phyloP scores from a whole-genome alignment of 1,284 basidiomycete species.

The Phylloporus sp. region DNA sequence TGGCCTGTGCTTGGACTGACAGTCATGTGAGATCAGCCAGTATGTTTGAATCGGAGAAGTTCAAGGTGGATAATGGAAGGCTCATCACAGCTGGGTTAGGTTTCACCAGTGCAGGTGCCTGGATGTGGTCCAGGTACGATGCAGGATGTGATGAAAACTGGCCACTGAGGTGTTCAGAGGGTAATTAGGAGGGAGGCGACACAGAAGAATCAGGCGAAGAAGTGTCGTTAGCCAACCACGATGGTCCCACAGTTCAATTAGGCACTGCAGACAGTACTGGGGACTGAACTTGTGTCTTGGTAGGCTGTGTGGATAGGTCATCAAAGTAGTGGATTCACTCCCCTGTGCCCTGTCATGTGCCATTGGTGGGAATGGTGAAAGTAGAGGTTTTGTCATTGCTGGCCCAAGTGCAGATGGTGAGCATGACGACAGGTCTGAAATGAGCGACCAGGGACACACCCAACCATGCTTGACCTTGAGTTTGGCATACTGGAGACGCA shows the following conservation, averaged over 20 bases:
- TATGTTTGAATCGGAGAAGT: slow-evolving; percentile 29
- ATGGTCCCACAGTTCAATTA: slow-evolving; percentile 16
- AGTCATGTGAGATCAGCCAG: slow-evolving; percentile 30
- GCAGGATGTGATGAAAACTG: too few relatives aligned
- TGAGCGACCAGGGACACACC: slow-evolving; percentile 44
- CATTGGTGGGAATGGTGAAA: slow-evolving; percentile 64
- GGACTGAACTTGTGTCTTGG: slow-evolving; percentile 10
- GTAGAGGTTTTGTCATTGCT: slow-evolving; percentile 79
- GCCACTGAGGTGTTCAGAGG: slow-evolving; percentile 8
- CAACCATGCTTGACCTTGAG: slow-evolving; percentile 82
- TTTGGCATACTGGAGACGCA: slow-evolving; percentile 75
- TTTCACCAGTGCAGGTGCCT: not conserved
- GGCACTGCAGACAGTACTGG: slow-evolving; percentile 1
- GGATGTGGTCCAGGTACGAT: too few relatives aligned
- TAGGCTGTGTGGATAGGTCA: not conserved
- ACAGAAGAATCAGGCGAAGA: slow-evolving; percentile 8
- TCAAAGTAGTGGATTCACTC: slow-evolving; percentile 13
- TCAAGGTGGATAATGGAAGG: slow-evolving; percentile 15
- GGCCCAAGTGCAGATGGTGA: not conserved
- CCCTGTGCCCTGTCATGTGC: slow-evolving; percentile 14
- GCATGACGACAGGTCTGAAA: not conserved
- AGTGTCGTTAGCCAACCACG: slow-evolving; percentile 1
- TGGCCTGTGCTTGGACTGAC: slow-evolving; percentile 21
- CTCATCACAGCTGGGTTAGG: not conserved
- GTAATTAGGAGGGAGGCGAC: slow-evolving; percentile 10